These are phyloP conservation scores for Ustilago loliicola DNA, from an alignment of 1,284 basidiomycete species.

Conservation along the genomic window DNA sequence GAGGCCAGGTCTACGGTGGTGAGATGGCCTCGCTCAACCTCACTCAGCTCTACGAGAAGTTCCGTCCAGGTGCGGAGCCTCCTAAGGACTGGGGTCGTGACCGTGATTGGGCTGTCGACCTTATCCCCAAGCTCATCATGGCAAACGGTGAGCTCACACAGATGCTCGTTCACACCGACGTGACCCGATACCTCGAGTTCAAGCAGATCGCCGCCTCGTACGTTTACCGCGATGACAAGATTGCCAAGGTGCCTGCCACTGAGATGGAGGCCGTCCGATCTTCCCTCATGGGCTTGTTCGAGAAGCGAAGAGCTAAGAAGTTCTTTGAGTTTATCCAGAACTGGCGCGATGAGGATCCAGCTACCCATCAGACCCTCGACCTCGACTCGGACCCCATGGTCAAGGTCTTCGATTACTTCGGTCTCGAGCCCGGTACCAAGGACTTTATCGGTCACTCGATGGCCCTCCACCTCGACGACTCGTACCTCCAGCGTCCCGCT, in stretches of 20 bases:
- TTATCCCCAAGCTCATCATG: constrained; percentile 79
- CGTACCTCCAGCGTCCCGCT: constrained; percentile 92
- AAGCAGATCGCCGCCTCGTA: constrained; percentile 99
- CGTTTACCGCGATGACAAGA: constrained; percentile 95
- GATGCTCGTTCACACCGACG: constrained; percentile 99
- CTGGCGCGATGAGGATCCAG: constrained; percentile 93
- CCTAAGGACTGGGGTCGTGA: constrained; percentile 74
- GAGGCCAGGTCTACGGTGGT: constrained; percentile 98
- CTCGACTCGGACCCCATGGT: constrained; percentile 67
- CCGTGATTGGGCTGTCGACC: constrained; percentile 69
- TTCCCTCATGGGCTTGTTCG: constrained; percentile 96
- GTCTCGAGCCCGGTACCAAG: constrained; percentile 95
- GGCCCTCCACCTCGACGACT: constrained; percentile 97
- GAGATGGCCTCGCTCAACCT: constrained; percentile 97
- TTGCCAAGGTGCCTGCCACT: constrained; percentile 97
- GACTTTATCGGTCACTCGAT: constrained; percentile 99
- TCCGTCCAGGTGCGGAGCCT: constrained; percentile 75
- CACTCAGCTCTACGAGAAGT: constrained; percentile 98
- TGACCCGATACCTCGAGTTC: constrained; percentile 98
- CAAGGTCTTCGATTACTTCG: constrained; percentile 91
- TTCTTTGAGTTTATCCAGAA: constrained; percentile 98
- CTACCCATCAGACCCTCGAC: constrained; percentile 83
- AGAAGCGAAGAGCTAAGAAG: constrained; percentile 97
- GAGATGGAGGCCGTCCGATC: constrained; percentile 97
- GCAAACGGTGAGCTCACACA: constrained; percentile 97